phyloP scores from a whole-genome alignment of 257 asterid species.

The Coffea eugenioides region DNA sequence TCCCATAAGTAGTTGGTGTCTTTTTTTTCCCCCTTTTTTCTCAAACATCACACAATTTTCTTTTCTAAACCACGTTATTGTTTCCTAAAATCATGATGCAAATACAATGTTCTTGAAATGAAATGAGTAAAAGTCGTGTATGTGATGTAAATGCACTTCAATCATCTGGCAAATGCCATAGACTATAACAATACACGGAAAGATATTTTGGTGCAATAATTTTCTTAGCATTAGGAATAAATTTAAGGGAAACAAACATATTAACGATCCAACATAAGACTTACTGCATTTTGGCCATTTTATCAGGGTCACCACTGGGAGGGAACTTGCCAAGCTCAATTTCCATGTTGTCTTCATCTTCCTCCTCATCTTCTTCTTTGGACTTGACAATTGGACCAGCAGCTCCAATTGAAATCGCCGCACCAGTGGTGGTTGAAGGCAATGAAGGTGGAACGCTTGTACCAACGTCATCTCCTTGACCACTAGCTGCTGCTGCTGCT shows the following conservation, averaged over 20 bases:
- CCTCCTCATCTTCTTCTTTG: constrained; percentile 93
- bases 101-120: background rate
- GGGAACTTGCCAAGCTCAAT: constrained; percentile 73
- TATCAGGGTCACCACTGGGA: constrained; percentile 70
- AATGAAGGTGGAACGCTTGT: constrained; percentile 31
- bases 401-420: constrained; percentile 29
- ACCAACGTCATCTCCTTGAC: constrained; percentile 34
- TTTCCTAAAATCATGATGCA: background rate
- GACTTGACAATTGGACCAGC: constrained; percentile 50
- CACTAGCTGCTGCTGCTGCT: constrained; percentile 37
- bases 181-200: background rate
- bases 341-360: constrained; percentile 91
- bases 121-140: background rate
- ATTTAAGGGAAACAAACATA: background rate
- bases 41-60: background rate
- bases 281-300: constrained; percentile 90
- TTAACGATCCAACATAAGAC: constrained; percentile 20
- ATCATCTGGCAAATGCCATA: background rate
- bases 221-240: background rate
- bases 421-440: constrained; percentile 43
- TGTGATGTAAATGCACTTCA: too few relatives aligned
- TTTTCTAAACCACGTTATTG: background rate
- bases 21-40: too few relatives aligned
- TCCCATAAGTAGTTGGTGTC: too few relatives aligned
- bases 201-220: background rate